A percentile compares a stretch with the other conserved stretches of the same genome.
These are phyloP conservation scores for Quercus aquifolioides DNA, from an alignment of 306 rosid genomes.

Conservation along the genomic window DNA sequence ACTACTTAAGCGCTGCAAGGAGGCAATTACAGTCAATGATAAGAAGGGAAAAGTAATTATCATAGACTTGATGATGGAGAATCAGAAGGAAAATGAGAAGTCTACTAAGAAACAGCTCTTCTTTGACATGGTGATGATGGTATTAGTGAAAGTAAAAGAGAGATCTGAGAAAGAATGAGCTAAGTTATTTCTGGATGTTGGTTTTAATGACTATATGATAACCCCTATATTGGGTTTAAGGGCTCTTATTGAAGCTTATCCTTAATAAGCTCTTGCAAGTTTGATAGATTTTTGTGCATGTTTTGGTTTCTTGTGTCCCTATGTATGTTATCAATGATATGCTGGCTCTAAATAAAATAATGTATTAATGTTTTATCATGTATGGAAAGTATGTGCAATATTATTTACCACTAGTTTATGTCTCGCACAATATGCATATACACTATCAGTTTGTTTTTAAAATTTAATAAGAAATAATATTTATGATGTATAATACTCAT, in stretches of 20 bases:
- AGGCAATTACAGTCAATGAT: constrained; percentile 18
- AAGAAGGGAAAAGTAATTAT: constrained; percentile 23
- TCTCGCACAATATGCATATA: too few relatives aligned
- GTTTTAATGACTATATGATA: constrained; percentile 13
- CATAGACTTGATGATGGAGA: constrained; percentile 10
- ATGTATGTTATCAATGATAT: too few relatives aligned
- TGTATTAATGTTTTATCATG: too few relatives aligned
- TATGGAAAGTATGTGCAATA: too few relatives aligned
- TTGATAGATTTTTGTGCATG: too few relatives aligned
- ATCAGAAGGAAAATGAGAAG: neutral
- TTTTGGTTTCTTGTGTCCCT: too few relatives aligned
- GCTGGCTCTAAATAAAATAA: too few relatives aligned
- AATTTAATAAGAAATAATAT: too few relatives aligned
- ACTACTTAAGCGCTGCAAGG: constrained; percentile 22
- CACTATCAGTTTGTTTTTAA: too few relatives aligned
- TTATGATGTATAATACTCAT: too few relatives aligned
- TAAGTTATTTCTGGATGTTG: constrained; percentile 5
- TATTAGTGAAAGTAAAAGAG: constrained; percentile 3
- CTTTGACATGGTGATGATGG: constrained; percentile 28
- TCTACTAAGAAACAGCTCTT: constrained; percentile 5
- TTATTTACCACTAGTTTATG: too few relatives aligned
- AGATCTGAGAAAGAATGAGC: constrained; percentile 16
- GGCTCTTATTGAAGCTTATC: constrained; percentile 25
- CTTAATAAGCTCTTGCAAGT: neutral
- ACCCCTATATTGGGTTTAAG: constrained; percentile 7